Percentiles rank a stretch among this genome's conserved stretches.
Evolutionary conservation across 257 asterid species (phyloP).

Genomic region (Solanum sparsipilum): DNA sequence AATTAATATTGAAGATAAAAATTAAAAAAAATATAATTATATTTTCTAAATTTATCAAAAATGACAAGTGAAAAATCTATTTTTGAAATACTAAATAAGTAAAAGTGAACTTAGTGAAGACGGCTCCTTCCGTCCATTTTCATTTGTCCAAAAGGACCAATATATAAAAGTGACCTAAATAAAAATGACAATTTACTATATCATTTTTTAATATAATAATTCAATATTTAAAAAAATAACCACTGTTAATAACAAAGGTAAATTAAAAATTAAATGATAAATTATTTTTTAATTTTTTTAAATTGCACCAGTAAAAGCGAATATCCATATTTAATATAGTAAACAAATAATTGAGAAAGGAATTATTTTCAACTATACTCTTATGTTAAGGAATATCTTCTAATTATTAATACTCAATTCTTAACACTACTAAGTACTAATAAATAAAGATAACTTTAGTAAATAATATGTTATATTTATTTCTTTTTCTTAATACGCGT

Average conservation of each 20-base stretch:
- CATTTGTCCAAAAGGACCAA: background rate
- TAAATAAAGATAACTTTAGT: background rate
- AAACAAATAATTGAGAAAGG: too few species aligned
- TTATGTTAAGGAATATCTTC: too few species aligned
- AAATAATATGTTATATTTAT: too few species aligned
- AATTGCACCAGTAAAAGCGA: too few species aligned
- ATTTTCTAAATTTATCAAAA: too few species aligned
- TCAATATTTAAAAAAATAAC: background rate
- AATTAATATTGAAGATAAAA: too few species aligned
- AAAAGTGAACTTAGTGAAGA: background rate
- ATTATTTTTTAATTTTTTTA: too few species aligned
- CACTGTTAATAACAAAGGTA: background rate
- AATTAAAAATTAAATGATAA: background rate
- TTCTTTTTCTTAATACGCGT: too few species aligned
- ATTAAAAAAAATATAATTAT: too few species aligned
- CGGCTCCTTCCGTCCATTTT: too few species aligned
- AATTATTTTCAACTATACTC: background rate
- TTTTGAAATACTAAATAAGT: background rate
- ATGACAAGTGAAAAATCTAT: background rate
- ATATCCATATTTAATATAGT: too few species aligned
- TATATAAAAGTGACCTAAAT: background rate
- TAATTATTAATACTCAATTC: background rate
- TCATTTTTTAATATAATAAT: background rate
- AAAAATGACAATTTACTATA: background rate
- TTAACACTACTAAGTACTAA: background rate